Evolutionary conservation across 208 protist genomes (phyloP).

Genomic region (Leishmania amazonensis): DNA sequence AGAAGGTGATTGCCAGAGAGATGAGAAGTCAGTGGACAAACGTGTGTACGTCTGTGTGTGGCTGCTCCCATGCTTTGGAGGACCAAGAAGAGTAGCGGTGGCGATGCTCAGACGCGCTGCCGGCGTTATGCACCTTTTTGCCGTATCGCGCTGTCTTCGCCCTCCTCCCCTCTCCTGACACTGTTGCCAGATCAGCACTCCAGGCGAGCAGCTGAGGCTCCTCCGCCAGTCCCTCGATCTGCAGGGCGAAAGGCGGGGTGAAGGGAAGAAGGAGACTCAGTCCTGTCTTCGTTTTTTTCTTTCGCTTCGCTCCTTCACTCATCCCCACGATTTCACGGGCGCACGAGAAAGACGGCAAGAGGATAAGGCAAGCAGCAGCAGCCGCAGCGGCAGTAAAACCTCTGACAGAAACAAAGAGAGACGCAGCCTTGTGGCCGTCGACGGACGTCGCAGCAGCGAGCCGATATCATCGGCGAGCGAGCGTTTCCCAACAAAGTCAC

Average conservation of each 20-base stretch:
- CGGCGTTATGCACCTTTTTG: not conserved
- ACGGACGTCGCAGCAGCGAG: not conserved
- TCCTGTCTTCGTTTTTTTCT: conserved; percentile 9
- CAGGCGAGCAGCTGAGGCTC: not conserved
- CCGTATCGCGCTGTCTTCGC: not conserved
- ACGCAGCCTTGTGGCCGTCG: not conserved
- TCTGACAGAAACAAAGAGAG: not conserved
- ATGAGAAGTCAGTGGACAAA: not conserved
- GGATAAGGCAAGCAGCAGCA: not conserved
- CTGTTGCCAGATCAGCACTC: not conserved
- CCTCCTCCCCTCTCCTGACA: not conserved
- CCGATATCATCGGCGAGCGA: not conserved
- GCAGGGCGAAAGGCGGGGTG: not conserved
- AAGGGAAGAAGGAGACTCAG: not conserved
- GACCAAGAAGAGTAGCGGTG: not conserved
- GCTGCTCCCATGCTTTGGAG: not conserved
- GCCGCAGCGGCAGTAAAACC: not conserved
- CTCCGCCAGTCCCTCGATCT: not conserved
- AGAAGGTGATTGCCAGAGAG: not conserved
- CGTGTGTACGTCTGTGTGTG: not conserved
- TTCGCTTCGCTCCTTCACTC: not conserved
- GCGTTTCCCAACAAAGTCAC: not conserved
- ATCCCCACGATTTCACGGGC: not conserved
- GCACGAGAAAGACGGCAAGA: not conserved
- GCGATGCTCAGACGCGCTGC: not conserved